A percentile compares a stretch with the other conserved stretches of the same genome.
These are phyloP conservation scores for Orbilia blumenaviensis DNA, from an alignment of 2,329 filamentous ascomycete genomes.

Conservation along the genomic window DNA sequence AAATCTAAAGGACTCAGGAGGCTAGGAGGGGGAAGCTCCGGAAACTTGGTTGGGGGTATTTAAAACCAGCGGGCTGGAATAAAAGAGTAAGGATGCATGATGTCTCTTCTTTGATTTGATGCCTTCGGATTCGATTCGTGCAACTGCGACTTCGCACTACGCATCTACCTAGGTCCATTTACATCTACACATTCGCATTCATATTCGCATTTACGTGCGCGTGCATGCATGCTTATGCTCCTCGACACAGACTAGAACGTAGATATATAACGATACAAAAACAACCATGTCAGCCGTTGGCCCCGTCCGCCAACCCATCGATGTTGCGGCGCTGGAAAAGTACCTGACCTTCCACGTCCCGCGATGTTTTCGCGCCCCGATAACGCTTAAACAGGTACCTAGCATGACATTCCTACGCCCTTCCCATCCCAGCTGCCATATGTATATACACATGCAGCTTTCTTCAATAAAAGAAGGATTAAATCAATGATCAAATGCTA, in stretches of 20 bases:
- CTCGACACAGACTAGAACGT: not conserved
- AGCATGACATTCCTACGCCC: constrained; percentile 56
- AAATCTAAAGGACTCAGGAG: too few species aligned
- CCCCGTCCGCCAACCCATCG: constrained; percentile 86
- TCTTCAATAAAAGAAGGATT: too few species aligned
- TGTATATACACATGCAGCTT: too few species aligned
- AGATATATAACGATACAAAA: constrained; percentile 9
- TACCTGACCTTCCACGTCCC: constrained; percentile 84
- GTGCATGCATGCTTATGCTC: too few species aligned
- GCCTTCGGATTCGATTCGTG: too few species aligned
- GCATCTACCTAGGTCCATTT: too few species aligned
- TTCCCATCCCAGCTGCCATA: not conserved
- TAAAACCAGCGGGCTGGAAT: not conserved
- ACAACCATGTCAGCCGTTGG: constrained; percentile 77
- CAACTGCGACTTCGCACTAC: too few species aligned
- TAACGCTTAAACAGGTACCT: constrained; percentile 90
- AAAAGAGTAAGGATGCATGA: constrained; percentile 3
- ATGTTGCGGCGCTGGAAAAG: constrained; percentile 78
- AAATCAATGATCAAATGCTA: too few species aligned
- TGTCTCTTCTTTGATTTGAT: too few species aligned
- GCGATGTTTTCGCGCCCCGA: constrained; percentile 76
- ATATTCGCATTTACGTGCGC: too few species aligned
- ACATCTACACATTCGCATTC: too few species aligned
- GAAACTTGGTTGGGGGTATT: not conserved
- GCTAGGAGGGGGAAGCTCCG: not conserved